Evolutionary conservation across 2,329 filamentous ascomycete genomes (phyloP).

Genomic region (Fusarium camptoceras): DNA sequence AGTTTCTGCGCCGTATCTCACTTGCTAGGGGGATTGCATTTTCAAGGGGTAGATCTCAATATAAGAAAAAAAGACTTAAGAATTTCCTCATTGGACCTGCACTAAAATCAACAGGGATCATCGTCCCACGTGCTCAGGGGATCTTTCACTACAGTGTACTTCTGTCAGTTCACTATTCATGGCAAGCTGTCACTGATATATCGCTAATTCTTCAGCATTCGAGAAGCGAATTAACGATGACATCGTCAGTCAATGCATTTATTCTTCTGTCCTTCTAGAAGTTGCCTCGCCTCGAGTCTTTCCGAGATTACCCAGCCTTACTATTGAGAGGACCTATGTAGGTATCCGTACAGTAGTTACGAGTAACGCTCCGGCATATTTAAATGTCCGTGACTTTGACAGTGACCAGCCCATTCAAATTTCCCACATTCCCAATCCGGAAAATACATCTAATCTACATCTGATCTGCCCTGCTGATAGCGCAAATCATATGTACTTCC

Average conservation of each 20-base stretch:
- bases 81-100: constrained; percentile 6
- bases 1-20: constrained; percentile 2
- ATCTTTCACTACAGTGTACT: neutral
- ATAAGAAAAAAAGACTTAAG: constrained; percentile 8
- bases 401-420: constrained; percentile 28
- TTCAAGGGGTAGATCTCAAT: constrained; percentile 39
- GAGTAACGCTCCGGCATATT: constrained; percentile 32
- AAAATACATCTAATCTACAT: constrained; percentile 30
- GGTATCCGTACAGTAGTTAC: neutral
- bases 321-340: constrained; percentile 13
- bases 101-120: constrained; percentile 11
- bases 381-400: constrained; percentile 25
- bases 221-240: neutral
- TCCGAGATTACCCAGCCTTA: constrained; percentile 21
- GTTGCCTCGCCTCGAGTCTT: constrained; percentile 2
- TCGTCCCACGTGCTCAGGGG: constrained; percentile 21
- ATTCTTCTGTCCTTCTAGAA: constrained; percentile 22
- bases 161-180: neutral
- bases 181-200: neutral
- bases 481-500: neutral
- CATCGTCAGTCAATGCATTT: neutral
- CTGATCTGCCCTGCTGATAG: neutral
- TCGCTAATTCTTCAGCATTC: neutral
- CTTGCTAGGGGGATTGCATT: constrained; percentile 11
- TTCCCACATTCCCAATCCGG: constrained; percentile 37